These are phyloP conservation scores for Monosporascus sp. DNA, from an alignment of 2,329 filamentous ascomycete species.

Conservation along the genomic window DNA sequence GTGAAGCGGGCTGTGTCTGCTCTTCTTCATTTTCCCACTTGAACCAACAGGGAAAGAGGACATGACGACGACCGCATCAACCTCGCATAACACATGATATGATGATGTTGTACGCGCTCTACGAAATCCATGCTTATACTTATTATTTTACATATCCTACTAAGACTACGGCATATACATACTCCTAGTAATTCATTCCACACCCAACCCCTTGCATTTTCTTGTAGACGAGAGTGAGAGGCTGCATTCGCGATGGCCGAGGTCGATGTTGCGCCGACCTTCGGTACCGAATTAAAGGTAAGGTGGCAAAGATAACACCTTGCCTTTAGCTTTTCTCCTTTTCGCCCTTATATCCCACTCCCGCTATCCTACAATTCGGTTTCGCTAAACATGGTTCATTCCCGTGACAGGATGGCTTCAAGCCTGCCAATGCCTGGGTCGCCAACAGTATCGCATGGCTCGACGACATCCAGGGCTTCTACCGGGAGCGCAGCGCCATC, in stretches of 20 bases:
- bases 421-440: conserved; percentile 89
- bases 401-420: conserved; percentile 78
- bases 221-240: neutral
- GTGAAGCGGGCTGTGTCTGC: too few species aligned
- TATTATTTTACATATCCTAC: neutral
- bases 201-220: too few species aligned
- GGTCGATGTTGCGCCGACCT: conserved; percentile 76
- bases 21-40: neutral
- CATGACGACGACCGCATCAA: neutral
- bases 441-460: conserved; percentile 87
- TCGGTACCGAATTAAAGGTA: conserved; percentile 93
- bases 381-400: conserved; percentile 7
- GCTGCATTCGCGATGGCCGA: conserved; percentile 60
- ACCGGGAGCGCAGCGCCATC: conserved; percentile 87
- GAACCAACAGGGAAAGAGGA: neutral
- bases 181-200: too few species aligned
- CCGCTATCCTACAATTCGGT: conserved; percentile 12
- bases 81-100: neutral
- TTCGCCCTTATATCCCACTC: conserved; percentile 4
- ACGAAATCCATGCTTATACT: conserved; percentile 16
- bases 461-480: conserved; percentile 95
- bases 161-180: too few species aligned
- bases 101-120: neutral
- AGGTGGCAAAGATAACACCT: neutral
- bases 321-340: conserved; percentile 12